phyloP scores from a whole-genome alignment of 805 yeast species.

The Lipomyces japonicus region DNA sequence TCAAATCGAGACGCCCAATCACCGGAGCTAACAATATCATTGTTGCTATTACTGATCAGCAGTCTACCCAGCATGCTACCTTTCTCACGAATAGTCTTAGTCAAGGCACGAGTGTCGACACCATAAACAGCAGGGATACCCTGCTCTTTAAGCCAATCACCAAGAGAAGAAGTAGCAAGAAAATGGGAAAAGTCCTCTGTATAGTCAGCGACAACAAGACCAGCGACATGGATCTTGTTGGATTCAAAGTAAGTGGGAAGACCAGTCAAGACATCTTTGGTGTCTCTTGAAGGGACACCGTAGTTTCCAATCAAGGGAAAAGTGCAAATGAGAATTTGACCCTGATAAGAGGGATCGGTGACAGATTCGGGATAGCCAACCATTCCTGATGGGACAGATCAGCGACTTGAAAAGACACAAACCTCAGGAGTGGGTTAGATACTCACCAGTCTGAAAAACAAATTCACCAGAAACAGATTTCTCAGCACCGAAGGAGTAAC shows the following conservation, averaged over 20 bases:
- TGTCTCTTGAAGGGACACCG: conserved; percentile 92
- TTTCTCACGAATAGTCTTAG: conserved; percentile 84
- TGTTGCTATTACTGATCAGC: conserved; percentile 49
- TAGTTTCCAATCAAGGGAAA: conserved; percentile 97
- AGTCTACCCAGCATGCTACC: conserved; percentile 94
- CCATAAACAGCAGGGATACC: conserved; percentile 96
- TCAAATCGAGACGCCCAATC: conserved; percentile 64
- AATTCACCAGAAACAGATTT: conserved; percentile 94
- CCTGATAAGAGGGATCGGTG: conserved; percentile 98
- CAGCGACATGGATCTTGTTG: conserved; percentile 88
- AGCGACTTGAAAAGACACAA: background rate
- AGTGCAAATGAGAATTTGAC: conserved; percentile 94
- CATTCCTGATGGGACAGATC: conserved; percentile 38
- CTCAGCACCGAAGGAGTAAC: conserved; percentile 94
- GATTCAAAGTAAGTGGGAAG: conserved; percentile 94
- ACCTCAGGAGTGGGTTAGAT: background rate
- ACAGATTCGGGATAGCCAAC: conserved; percentile 98
- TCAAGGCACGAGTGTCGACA: conserved; percentile 92
- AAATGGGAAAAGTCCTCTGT: conserved; percentile 94
- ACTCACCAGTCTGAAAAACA: conserved; percentile 84
- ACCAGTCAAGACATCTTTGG: conserved; percentile 63
- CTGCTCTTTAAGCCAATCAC: conserved; percentile 87
- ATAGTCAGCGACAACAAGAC: conserved; percentile 93
- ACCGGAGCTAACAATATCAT: conserved; percentile 34
- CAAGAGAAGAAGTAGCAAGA: conserved; percentile 87